phyloP scores from a whole-genome alignment of 1,139 yeast genomes.

The Saccharomyces pastorianus region DNA sequence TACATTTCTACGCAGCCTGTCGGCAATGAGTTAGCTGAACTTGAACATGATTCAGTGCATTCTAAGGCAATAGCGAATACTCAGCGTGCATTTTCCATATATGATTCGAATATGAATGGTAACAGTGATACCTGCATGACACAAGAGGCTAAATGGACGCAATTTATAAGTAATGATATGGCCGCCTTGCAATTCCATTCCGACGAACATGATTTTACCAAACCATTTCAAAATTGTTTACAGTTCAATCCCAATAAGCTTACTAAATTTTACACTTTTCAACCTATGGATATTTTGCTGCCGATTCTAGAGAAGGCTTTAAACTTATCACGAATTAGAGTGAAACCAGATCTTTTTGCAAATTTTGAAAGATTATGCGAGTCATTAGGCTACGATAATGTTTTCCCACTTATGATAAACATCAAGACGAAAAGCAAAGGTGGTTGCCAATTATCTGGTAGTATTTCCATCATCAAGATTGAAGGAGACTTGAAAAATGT shows the following conservation, averaged over 20 bases:
- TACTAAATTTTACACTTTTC: conserved; percentile 26
- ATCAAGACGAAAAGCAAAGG: conserved; percentile 42
- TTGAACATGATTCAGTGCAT: conserved; percentile 16
- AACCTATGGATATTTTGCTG: conserved; percentile 21
- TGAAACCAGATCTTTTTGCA: conserved; percentile 18
- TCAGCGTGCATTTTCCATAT: conserved; percentile 16
- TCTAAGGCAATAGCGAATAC: conserved; percentile 11
- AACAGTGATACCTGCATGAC: conserved; percentile 8
- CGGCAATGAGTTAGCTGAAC: conserved; percentile 19
- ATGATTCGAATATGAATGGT: conserved; percentile 1
- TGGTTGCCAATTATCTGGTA: conserved; percentile 41
- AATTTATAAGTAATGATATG: conserved; percentile 21
- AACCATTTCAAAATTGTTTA: conserved; percentile 6
- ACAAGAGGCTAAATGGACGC: conserved; percentile 20
- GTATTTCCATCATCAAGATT: conserved; percentile 36
- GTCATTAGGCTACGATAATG: conserved; percentile 13
- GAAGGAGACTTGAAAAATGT: conserved; percentile 37
- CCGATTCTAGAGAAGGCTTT: conserved; percentile 24
- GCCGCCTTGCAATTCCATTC: conserved; percentile 25
- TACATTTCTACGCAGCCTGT: conserved; percentile 26
- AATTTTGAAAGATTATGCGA: conserved; percentile 15
- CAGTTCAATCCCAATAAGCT: conserved; percentile 25
- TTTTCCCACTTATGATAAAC: conserved; percentile 34
- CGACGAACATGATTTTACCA: conserved; percentile 3
- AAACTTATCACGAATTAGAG: conserved; percentile 18